phyloP scores from a whole-genome alignment of 108 stramenopile species.

The Stephanodiscus triporus region DNA sequence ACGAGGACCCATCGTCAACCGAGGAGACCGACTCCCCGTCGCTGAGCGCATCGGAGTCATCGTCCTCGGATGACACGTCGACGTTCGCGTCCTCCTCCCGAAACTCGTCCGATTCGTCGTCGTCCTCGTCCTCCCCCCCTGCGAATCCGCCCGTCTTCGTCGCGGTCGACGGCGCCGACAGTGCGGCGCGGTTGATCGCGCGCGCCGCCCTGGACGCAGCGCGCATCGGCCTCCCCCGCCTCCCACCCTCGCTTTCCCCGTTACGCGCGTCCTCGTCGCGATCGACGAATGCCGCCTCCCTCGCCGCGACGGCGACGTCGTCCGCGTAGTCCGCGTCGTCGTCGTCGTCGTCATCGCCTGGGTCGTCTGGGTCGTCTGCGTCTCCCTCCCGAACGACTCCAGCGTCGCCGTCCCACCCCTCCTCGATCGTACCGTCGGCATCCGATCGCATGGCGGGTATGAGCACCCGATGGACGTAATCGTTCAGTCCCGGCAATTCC shows the following conservation, averaged over 20 bases:
- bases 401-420: conserved; percentile 14
- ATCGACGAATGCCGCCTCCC: background rate
- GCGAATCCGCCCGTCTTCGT: background rate
- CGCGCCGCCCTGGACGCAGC: background rate
- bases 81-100: background rate
- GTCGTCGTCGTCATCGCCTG: background rate
- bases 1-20: background rate
- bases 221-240: background rate
- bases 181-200: background rate
- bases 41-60: background rate
- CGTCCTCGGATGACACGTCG: background rate
- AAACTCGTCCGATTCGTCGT: background rate
- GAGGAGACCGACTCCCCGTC: background rate
- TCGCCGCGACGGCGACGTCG: background rate
- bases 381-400: conserved; percentile 10
- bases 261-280: background rate
- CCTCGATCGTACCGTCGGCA: conserved; percentile 23
- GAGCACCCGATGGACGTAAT: conserved; percentile 72
- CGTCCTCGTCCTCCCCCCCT: background rate
- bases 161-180: background rate
- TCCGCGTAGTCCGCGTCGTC: background rate
- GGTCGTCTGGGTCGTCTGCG: conserved; percentile 30
- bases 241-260: no score
- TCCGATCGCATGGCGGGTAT: conserved; percentile 78
- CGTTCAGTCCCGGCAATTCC: conserved; percentile 64